Evolutionary conservation across 768 basidiomycete genomes (phyloP).

Genomic region (Mycena polygramma): DNA sequence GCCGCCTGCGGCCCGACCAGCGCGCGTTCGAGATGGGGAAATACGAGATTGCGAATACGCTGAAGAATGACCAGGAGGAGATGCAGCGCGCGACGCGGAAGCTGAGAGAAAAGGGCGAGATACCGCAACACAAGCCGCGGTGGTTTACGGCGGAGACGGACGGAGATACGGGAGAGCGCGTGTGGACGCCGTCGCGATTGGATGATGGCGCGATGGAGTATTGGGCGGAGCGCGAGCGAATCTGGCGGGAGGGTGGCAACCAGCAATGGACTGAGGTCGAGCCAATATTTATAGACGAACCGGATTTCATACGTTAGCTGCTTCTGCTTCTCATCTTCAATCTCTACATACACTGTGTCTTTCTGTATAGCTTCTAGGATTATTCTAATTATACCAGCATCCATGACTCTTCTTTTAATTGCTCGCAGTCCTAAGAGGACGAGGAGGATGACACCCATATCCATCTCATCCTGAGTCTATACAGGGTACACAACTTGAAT

Average conservation of each 20-base stretch:
- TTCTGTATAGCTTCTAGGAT: conserved; percentile 21
- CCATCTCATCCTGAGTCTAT: too few relatives aligned
- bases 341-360: neutral
- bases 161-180: conserved; percentile 88
- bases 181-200: conserved; percentile 80
- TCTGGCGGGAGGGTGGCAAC: conserved; percentile 60
- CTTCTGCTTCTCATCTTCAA: neutral
- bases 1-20: conserved; percentile 92
- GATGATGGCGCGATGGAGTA: conserved; percentile 74
- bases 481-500: too few relatives aligned
- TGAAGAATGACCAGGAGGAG: conserved; percentile 88
- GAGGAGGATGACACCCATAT: too few relatives aligned
- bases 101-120: conserved; percentile 79
- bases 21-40: conserved; percentile 92
- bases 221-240: conserved; percentile 83
- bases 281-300: conserved; percentile 83
- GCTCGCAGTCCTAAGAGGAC: too few relatives aligned
- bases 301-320: conserved; percentile 47
- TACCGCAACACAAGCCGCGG: conserved; percentile 81
- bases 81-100: conserved; percentile 80
- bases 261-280: conserved; percentile 78
- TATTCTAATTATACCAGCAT: conserved; percentile 29
- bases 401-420: neutral
- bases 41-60: conserved; percentile 85
- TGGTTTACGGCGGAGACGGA: conserved; percentile 92